Evolutionary conservation across 306 rosid species (phyloP).

Genomic region (Prunus fruticosa): DNA sequence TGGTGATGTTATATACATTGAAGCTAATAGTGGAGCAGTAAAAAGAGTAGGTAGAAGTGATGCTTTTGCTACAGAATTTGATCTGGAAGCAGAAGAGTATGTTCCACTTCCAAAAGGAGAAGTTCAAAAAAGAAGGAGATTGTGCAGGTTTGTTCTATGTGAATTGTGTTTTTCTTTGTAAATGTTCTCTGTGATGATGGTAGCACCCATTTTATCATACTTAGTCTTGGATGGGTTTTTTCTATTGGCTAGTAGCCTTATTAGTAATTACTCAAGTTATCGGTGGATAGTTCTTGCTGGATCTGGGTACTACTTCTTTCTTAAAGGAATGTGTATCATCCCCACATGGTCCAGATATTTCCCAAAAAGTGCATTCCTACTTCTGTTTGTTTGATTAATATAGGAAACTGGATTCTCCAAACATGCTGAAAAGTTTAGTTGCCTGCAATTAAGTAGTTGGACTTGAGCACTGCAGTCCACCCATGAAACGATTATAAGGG

Average conservation of each 20-base stretch:
- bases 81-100: constrained; percentile 97
- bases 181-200: constrained; percentile 7
- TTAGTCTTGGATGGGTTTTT: background rate
- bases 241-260: background rate
- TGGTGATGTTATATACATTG: constrained; percentile 94
- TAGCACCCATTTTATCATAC: background rate
- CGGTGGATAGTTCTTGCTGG: background rate
- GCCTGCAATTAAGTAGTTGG: constrained; percentile 5
- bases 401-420: background rate
- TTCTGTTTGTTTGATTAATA: background rate
- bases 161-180: constrained; percentile 11
- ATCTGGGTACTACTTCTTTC: background rate
- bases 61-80: constrained; percentile 96
- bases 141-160: constrained; percentile 70
- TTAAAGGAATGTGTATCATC: background rate
- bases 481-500: background rate
- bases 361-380: background rate
- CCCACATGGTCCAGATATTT: background rate
- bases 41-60: constrained; percentile 97
- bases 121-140: constrained; percentile 98
- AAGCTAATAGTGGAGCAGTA: constrained; percentile 97
- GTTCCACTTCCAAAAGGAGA: constrained; percentile 99
- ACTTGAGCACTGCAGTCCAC: background rate
- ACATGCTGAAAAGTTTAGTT: background rate
- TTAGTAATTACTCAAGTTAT: background rate